Evolutionary conservation across 208 protist genomes (phyloP), one percentile per base, ranked within the genome.

Genomic region (Wallacemonas rigidus): DNA sequence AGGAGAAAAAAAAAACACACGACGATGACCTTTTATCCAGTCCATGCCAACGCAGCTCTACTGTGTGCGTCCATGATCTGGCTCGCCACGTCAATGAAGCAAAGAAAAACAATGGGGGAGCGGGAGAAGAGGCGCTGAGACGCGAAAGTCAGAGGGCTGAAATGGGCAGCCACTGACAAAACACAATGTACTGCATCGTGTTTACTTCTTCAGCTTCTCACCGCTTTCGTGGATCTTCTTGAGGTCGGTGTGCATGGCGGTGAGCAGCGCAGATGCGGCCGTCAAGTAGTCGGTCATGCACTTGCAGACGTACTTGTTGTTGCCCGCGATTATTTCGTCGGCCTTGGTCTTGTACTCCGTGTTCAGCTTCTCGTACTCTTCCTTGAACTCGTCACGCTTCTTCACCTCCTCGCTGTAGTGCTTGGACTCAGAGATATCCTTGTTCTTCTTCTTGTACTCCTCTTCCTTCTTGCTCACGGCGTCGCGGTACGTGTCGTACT

Each of bases 371-470:
- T 76, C 72, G 60, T 74, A 82, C 72, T 74, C 56, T n/a, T 35
- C n/a, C 65, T 82, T 72, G 40, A 65, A 47, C 41, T 72, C 72
- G 63, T 77, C 72, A 12, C 77, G 67, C 61, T 77, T 55, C 64
- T 67, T 72, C 8, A 82, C 68, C 6, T 70, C 67, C 3, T 72
- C 71, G 39, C 45, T 14, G 61, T 77, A 74, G 47, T 47, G 9
- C 60, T 82, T 77, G 7, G 72, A 77, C 44, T 76, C 68, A 17
- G 26, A 61, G 26, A 77, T 50, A 39, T 64, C 47, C 57, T 82
- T 82, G n/a, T 68, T 73, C 65, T 82, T 77, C 61, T 82, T 77
- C 15, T 64, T 47, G 72, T 77, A 77, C 38, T 82, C 72, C 39
- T 44, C 54, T 54, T 77, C 71, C 64, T 82, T 77, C 48, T 77